Evolutionary conservation across 768 basidiomycete genomes (phyloP), one percentile per base, ranked within the genome.

Genomic region (Pholiota molesta): DNA sequence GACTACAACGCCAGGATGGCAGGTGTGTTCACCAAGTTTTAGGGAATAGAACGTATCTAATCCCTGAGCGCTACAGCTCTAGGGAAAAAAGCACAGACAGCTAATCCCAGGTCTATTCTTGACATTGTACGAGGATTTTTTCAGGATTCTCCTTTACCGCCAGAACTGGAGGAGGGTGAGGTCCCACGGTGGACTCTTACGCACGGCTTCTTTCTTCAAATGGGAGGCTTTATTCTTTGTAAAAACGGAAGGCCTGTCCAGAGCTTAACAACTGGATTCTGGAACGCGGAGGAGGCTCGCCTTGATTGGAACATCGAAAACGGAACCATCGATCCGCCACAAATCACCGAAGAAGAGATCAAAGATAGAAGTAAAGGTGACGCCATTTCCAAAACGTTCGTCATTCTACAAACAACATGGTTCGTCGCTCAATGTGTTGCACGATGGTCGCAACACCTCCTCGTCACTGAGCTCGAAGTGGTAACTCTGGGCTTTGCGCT

Each of bases 391-490:
- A 80, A 80, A 47, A 68, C 61, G 0, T 21, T 78, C 7, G 71
- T 74, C 6, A 29, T 77, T 11, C 23, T 71, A 4, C 79, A 80
- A 56, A 69, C 73, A 6, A 37, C 61, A 0, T 79, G 77, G 77
- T 80, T 79, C 62, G 54, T 69, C 53, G 40, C 68, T n/a, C 72
- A 76, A 47, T 69, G 70, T 53, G 65, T 74, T 7, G 65, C 68
- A 0, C 70, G 78, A 5, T 33, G 57, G 29, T 42, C 14, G 3
- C 57, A 71, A 26, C 39, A 55, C 17, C 66, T 79, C 9, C 66
- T 71, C 2, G 44, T 76, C 14, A 76, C 73, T 5, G 70, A 75
- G 29, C 69, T 79, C 10, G 76, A 80, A 60, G 62, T 78, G 11
- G 62, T 71, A 5, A 80, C 78, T 0, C 29, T 78, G 28, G 76